phyloP scores from a whole-genome alignment of 2,329 filamentous ascomycete species.

The Ophiostoma sp. region DNA sequence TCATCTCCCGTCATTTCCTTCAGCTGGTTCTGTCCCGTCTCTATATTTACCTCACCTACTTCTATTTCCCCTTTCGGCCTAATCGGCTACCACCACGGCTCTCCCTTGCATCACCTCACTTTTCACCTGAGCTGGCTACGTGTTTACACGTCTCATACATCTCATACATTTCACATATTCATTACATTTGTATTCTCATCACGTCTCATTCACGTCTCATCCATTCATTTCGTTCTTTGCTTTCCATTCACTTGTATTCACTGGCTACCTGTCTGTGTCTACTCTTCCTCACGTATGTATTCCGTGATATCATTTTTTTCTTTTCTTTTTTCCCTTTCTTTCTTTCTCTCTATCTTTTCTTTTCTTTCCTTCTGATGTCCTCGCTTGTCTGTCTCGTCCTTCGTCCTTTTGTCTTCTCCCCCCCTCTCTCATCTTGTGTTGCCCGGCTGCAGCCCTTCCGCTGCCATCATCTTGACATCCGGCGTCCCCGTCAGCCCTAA shows the following conservation, averaged over 20 bases:
- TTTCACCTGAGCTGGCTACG: background rate
- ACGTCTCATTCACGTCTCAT: background rate
- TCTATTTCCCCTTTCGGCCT: slow-evolving; percentile 25
- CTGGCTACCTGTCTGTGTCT: background rate
- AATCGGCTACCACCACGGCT: background rate
- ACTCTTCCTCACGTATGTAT: slow-evolving; percentile 13
- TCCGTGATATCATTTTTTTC: background rate
- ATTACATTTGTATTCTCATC: slow-evolving; percentile 6
- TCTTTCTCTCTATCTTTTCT: background rate
- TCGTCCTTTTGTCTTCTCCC: background rate
- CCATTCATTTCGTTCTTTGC: background rate
- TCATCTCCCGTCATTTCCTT: background rate
- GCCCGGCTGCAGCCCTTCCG: background rate
- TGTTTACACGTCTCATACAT: background rate
- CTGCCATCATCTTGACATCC: background rate
- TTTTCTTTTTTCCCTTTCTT: slow-evolving; percentile 11
- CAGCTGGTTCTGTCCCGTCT: background rate
- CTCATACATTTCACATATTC: background rate
- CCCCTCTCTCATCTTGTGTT: background rate
- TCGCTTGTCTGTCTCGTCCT: background rate
- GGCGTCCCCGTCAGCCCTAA: slow-evolving; percentile 22
- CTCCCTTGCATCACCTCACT: slow-evolving; percentile 3
- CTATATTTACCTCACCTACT: slow-evolving; percentile 2
- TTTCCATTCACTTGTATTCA: background rate
- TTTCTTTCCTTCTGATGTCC: slow-evolving; percentile 5